Conservation (phyloP, 2,329 filamentous ascomycete genomes). For the Phoma sp. region DNA sequence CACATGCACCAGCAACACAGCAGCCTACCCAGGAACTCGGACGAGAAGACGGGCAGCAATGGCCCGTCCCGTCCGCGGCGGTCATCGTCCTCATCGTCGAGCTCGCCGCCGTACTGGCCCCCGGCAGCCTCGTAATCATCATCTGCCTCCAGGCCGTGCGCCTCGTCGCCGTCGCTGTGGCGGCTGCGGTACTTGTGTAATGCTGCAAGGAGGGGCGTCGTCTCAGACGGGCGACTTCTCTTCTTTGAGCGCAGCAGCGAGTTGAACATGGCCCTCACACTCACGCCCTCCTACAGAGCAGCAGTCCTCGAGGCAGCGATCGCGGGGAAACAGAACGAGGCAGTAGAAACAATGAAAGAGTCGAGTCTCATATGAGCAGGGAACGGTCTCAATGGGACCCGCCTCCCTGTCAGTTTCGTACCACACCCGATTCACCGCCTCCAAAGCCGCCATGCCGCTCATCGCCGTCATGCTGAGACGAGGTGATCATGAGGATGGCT, state of each 20-base stretch:
- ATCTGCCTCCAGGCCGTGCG: slow-evolving; percentile 23
- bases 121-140: slow-evolving; percentile 27
- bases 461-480: slow-evolving; percentile 18
- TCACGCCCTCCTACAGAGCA: slow-evolving; percentile 17
- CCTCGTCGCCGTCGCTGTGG: slow-evolving; percentile 31
- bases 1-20: slow-evolving; percentile 8
- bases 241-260: slow-evolving; percentile 44
- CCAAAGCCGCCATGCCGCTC: slow-evolving; percentile 13
- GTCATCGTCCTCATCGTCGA: slow-evolving; percentile 38
- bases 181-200: slow-evolving; percentile 37
- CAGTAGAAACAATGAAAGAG: slow-evolving; percentile 3
- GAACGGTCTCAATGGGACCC: slow-evolving; percentile 6
- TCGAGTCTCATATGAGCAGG: slow-evolving; percentile 10
- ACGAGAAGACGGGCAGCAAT: slow-evolving; percentile 50
- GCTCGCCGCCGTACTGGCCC: slow-evolving; percentile 37
- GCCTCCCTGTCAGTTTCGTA: slow-evolving; percentile 13
- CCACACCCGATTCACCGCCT: slow-evolving; percentile 19
- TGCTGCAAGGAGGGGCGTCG: slow-evolving; percentile 45
- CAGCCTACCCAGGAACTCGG: slow-evolving; percentile 44
- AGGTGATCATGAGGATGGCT: slow-evolving; percentile 19
- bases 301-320: slow-evolving; percentile 6
- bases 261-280: slow-evolving; percentile 43
- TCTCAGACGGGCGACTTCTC: slow-evolving; percentile 35
- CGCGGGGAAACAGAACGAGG: slow-evolving; percentile 3
- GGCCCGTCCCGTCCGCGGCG: slow-evolving; percentile 38